phyloP scores from a whole-genome alignment of 768 basidiomycete species.

The Russula sp. region DNA sequence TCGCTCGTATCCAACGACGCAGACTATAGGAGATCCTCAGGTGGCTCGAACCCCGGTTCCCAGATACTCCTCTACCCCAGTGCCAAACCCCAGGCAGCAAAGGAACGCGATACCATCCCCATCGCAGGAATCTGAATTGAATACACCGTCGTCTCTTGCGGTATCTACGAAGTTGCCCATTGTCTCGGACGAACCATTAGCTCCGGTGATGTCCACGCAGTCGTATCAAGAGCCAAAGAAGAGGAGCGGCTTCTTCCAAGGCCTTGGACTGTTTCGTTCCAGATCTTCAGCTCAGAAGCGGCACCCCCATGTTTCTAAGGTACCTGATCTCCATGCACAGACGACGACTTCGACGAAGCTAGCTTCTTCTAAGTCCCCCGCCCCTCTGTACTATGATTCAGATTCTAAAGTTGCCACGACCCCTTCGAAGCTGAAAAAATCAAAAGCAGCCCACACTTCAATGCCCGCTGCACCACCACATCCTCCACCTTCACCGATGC shows the following conservation, averaged over 20 bases:
- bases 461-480: neutral
- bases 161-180: slow-evolving; percentile 17
- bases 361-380: neutral
- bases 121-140: slow-evolving; percentile 20
- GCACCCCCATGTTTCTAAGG: neutral
- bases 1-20: slow-evolving; percentile 13
- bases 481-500: neutral
- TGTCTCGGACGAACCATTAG: slow-evolving; percentile 13
- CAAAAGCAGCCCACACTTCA: neutral
- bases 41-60: slow-evolving; percentile 1
- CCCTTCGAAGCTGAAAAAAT: slow-evolving; percentile 9
- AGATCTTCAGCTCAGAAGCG: slow-evolving; percentile 19
- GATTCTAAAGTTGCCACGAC: slow-evolving; percentile 7
- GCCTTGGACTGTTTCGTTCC: slow-evolving; percentile 20
- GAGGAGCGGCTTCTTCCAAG: slow-evolving; percentile 19
- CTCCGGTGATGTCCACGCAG: slow-evolving; percentile 16
- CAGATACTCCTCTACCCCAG: slow-evolving; percentile 13
- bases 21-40: slow-evolving; percentile 7
- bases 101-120: slow-evolving; percentile 17
- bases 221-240: slow-evolving; percentile 22
- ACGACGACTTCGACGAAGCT: slow-evolving; percentile 4
- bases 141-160: slow-evolving; percentile 22
- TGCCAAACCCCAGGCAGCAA: slow-evolving; percentile 2
- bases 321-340: slow-evolving; percentile 6
- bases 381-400: slow-evolving; percentile 12